phyloP scores from a whole-genome alignment of 2,329 filamentous ascomycete species.

The Magnaporthiopsis rhizophila region DNA sequence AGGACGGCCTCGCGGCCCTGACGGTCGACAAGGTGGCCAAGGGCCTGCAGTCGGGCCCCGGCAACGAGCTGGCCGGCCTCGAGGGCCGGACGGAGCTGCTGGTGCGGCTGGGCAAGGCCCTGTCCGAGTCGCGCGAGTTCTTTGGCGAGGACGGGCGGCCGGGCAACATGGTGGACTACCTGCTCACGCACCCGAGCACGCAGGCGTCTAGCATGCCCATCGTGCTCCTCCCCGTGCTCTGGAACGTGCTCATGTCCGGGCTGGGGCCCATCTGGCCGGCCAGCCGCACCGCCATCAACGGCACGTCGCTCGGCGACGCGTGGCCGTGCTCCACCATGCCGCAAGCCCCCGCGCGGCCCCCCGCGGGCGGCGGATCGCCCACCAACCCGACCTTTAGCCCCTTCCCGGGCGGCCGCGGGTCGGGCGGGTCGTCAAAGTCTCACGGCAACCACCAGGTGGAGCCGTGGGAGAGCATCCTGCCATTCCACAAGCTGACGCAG shows the following conservation, averaged over 20 bases:
- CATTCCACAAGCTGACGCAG: constrained; percentile 56
- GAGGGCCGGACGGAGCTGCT: constrained; percentile 78
- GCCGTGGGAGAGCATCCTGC: constrained; percentile 69
- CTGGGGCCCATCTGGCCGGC: constrained; percentile 82
- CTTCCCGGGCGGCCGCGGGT: constrained; percentile 31
- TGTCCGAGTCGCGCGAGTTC: constrained; percentile 67
- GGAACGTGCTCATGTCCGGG: constrained; percentile 84
- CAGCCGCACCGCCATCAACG: constrained; percentile 79
- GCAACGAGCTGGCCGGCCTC: constrained; percentile 76
- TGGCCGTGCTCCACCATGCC: constrained; percentile 88
- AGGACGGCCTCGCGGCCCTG: constrained; percentile 64
- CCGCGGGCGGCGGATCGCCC: constrained; percentile 25
- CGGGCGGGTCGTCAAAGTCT: constrained; percentile 38
- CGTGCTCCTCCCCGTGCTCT: constrained; percentile 77
- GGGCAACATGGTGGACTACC: constrained; percentile 91
- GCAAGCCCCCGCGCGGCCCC: constrained; percentile 26
- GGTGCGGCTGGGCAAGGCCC: constrained; percentile 63
- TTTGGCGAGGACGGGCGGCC: constrained; percentile 81
- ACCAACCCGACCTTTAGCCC: constrained; percentile 43
- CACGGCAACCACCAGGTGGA: constrained; percentile 49
- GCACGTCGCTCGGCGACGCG: constrained; percentile 80
- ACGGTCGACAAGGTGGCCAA: constrained; percentile 67
- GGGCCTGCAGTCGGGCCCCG: constrained; percentile 75
- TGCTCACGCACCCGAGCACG: constrained; percentile 86
- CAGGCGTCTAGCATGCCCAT: constrained; percentile 84